phyloP scores from a whole-genome alignment of 768 basidiomycete genomes.

The Cubamyces sp. region DNA sequence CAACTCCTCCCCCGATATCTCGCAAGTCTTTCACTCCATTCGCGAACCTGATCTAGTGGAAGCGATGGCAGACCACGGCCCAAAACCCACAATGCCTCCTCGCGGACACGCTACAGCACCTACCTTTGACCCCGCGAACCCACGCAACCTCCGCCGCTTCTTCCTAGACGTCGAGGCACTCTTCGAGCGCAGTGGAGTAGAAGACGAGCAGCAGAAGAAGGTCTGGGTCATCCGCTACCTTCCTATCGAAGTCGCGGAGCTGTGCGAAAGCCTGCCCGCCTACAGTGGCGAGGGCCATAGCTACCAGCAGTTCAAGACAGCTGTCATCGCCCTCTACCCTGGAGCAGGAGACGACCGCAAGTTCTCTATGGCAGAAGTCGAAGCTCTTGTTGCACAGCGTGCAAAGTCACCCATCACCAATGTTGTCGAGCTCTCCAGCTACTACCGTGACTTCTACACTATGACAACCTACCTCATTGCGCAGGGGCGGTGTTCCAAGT shows the following conservation, averaged over 20 bases:
- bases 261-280: constrained; percentile 19
- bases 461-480: constrained; percentile 28
- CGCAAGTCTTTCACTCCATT: neutral
- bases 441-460: constrained; percentile 30
- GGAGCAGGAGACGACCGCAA: constrained; percentile 19
- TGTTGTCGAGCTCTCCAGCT: constrained; percentile 11
- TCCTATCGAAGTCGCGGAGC: constrained; percentile 6
- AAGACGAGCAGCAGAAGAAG: neutral
- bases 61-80: neutral
- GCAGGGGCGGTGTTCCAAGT: constrained; percentile 24
- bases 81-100: constrained; percentile 5
- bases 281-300: constrained; percentile 23
- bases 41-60: neutral
- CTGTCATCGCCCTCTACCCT: constrained; percentile 32
- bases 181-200: constrained; percentile 2
- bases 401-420: constrained; percentile 9
- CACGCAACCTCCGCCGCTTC: constrained; percentile 8
- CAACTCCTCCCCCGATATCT: neutral
- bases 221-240: constrained; percentile 1
- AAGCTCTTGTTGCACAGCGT: constrained; percentile 29
- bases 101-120: constrained; percentile 8
- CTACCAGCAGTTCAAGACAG: constrained; percentile 30
- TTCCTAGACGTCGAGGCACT: constrained; percentile 14
- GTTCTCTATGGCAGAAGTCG: constrained; percentile 31
- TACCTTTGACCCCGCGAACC: constrained; percentile 3